A percentile compares a stretch with the other conserved stretches of the same genome.
These are phyloP conservation scores for Phytophthora multivora DNA, from an alignment of 352 stramenopile species.

Conservation along the genomic window DNA sequence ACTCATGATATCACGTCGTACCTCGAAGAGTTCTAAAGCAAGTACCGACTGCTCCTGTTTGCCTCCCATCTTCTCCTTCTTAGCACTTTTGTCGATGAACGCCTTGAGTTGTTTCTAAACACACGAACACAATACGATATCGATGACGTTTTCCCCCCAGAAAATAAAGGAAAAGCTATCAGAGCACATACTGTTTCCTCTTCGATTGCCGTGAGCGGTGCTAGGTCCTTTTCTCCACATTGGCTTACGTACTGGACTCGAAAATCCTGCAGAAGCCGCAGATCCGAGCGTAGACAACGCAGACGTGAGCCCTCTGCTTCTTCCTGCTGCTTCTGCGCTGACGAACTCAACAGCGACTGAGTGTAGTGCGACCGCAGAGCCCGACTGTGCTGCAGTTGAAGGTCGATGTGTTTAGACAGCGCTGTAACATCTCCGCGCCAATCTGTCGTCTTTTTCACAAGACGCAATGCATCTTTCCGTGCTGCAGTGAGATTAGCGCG, in stretches of 20 bases:
- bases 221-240: conserved; percentile 25
- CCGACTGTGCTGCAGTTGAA: conserved; percentile 75
- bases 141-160: background rate
- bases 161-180: background rate
- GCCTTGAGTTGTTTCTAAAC: conserved; percentile 53
- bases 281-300: conserved; percentile 60
- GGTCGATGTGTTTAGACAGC: conserved; percentile 74
- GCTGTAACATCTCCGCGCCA: conserved; percentile 78
- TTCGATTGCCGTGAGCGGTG: conserved; percentile 24
- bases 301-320: conserved; percentile 59
- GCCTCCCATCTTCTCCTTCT: conserved; percentile 63
- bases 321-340: conserved; percentile 47
- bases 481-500: conserved; percentile 22
- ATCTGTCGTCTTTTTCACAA: conserved; percentile 60
- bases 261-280: conserved; percentile 67
- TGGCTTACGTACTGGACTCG: conserved; percentile 46
- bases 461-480: conserved; percentile 51
- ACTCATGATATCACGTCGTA: conserved; percentile 67
- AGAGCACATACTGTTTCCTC: conserved; percentile 39
- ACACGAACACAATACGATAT: background rate
- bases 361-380: conserved; percentile 61
- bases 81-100: conserved; percentile 64
- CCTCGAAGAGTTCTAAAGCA: conserved; percentile 68
- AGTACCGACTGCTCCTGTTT: conserved; percentile 46
- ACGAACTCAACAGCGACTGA: conserved; percentile 51